phyloP scores from a whole-genome alignment of 2,329 filamentous ascomycete genomes.

The Fusarium aywerte region DNA sequence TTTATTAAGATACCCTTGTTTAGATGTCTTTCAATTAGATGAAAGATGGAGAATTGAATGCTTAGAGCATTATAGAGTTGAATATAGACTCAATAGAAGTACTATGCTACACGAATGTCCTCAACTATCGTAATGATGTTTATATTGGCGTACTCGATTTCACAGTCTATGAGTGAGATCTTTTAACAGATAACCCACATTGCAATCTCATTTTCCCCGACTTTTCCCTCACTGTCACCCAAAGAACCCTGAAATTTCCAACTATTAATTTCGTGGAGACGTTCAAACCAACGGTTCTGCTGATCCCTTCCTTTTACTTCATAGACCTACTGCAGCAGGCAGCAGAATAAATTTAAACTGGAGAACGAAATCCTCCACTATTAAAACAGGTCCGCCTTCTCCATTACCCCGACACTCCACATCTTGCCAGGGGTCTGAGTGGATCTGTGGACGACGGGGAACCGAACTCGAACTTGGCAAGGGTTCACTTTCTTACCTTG shows the following conservation, averaged over 20 bases:
- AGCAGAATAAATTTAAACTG: not conserved
- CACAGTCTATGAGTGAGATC: not conserved
- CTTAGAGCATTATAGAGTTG: conserved; percentile 16
- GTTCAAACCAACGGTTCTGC: not conserved
- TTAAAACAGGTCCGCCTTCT: not conserved
- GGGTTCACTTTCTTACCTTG: not conserved
- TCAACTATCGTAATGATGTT: not conserved
- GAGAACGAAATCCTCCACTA: not conserved
- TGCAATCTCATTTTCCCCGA: not conserved
- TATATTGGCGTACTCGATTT: not conserved
- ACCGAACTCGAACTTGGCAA: not conserved
- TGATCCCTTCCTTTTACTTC: not conserved
- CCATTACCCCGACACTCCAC: conserved; percentile 3
- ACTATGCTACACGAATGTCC: not conserved
- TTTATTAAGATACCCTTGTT: conserved; percentile 27
- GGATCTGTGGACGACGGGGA: too few relatives aligned
- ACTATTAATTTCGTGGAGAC: not conserved
- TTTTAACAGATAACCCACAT: not conserved
- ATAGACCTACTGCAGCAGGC: not conserved
- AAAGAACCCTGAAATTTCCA: not conserved
- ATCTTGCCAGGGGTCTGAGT: too few relatives aligned
- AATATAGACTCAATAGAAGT: conserved; percentile 22
- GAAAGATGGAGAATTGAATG: not conserved
- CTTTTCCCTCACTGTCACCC: not conserved
- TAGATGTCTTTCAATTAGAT: conserved; percentile 6